A percentile compares a stretch with the other conserved stretches of the same genome.
Conservation (phyloP, 2,329 filamentous ascomycete genomes). For the Cryphonectria radicalis region DNA sequence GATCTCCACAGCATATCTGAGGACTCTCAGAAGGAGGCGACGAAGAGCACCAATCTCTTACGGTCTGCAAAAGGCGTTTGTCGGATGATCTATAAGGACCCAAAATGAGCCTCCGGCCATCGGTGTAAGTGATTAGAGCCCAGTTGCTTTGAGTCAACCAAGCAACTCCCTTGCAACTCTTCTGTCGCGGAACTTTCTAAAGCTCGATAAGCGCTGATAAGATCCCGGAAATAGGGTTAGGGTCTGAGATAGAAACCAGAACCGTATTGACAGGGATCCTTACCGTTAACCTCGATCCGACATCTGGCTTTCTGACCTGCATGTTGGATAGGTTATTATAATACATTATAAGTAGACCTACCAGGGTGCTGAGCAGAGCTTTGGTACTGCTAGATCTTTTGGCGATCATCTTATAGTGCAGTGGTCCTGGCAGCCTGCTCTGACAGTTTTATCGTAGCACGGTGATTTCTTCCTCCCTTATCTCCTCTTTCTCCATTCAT, state of each 20-base stretch:
- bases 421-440: too few relatives aligned
- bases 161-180: neutral
- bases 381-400: too few relatives aligned
- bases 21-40: neutral
- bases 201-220: neutral
- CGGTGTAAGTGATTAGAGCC: constrained; percentile 21
- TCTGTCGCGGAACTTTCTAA: neutral
- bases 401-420: too few relatives aligned
- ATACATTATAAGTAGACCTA: too few relatives aligned
- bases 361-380: too few relatives aligned
- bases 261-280: too few relatives aligned
- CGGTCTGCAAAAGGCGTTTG: neutral
- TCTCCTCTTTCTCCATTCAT: too few relatives aligned
- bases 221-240: neutral
- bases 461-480: too few relatives aligned
- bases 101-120: constrained; percentile 19
- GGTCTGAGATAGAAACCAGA: neutral
- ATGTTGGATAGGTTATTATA: too few relatives aligned
- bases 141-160: constrained; percentile 5
- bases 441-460: too few relatives aligned
- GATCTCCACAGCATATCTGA: constrained; percentile 31
- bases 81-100: neutral
- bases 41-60: neutral
- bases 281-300: too few relatives aligned
- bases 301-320: too few relatives aligned